Percentiles rank a stretch among this genome's conserved stretches.
Evolutionary conservation across 805 yeast genomes (phyloP).

Genomic region (Cyberlindnera maritima): DNA sequence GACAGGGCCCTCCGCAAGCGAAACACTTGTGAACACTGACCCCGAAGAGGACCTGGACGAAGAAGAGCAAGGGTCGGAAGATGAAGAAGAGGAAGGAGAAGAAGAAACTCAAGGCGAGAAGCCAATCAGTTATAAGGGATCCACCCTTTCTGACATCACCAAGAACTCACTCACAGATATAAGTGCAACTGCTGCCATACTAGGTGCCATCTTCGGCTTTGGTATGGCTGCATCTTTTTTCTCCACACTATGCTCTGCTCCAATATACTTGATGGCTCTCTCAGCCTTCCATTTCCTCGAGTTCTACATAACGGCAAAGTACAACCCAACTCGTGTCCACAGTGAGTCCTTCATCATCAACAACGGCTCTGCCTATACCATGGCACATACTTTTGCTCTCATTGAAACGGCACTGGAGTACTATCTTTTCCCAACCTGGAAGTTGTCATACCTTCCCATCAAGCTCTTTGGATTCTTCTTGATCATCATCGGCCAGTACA

Average conservation of each 20-base stretch:
- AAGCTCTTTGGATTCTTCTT: slow-evolving; percentile 46
- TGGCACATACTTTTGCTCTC: slow-evolving; percentile 56
- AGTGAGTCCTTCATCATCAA: slow-evolving; percentile 67
- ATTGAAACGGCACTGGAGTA: slow-evolving; percentile 47
- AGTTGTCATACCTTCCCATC: slow-evolving; percentile 20
- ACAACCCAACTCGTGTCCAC: slow-evolving; percentile 62
- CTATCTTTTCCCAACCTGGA: slow-evolving; percentile 38
- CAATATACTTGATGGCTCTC: slow-evolving; percentile 51
- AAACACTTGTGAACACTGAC: no score
- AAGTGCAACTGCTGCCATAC: slow-evolving; percentile 39
- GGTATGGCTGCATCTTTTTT: slow-evolving; percentile 31
- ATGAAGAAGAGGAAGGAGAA: slow-evolving; percentile 1
- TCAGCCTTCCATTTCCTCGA: slow-evolving; percentile 78
- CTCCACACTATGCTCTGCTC: slow-evolving; percentile 32
- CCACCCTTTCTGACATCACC: slow-evolving; percentile 31
- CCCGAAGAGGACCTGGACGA: no score
- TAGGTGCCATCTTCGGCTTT: slow-evolving; percentile 45
- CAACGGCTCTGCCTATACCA: slow-evolving; percentile 57
- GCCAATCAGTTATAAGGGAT: not conserved
- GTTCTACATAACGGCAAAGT: slow-evolving; percentile 74
- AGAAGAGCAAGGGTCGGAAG: not conserved
- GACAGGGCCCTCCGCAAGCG: not conserved
- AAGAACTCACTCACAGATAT: slow-evolving; percentile 43
- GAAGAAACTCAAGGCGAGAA: not conserved
- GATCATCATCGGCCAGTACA: slow-evolving; percentile 57